These are phyloP conservation scores for Pseudozyma sp. DNA, from an alignment of 1,284 basidiomycete genomes.

Conservation along the genomic window DNA sequence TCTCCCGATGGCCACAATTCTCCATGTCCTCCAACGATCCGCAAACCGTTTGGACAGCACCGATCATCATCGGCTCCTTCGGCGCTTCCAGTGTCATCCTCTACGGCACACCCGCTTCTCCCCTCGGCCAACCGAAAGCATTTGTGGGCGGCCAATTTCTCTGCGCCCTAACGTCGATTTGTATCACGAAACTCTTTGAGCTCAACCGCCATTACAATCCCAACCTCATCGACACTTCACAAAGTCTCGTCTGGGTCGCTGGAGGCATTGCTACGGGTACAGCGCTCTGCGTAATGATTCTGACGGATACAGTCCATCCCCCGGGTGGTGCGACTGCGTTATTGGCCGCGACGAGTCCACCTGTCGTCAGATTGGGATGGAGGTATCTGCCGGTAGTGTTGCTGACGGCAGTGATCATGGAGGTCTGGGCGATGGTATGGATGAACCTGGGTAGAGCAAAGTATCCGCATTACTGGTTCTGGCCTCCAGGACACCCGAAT, in stretches of 20 bases:
- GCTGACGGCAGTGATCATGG: slow-evolving; percentile 49
- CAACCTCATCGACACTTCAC: slow-evolving; percentile 32
- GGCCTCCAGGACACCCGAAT: slow-evolving; percentile 21
- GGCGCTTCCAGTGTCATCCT: slow-evolving; percentile 56
- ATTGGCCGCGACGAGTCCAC: slow-evolving; percentile 41
- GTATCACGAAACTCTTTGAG: slow-evolving; percentile 55
- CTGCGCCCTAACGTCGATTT: slow-evolving; percentile 40
- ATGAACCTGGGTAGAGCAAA: slow-evolving; percentile 47
- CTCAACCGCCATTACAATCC: slow-evolving; percentile 48
- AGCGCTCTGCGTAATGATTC: slow-evolving; percentile 44
- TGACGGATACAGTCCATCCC: slow-evolving; percentile 55
- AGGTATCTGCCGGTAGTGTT: slow-evolving; percentile 44
- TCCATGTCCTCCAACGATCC: slow-evolving; percentile 44
- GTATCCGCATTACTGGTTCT: slow-evolving; percentile 43
- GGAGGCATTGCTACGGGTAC: slow-evolving; percentile 44
- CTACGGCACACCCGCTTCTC: slow-evolving; percentile 51
- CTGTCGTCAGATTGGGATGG: slow-evolving; percentile 49
- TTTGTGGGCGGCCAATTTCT: slow-evolving; percentile 53
- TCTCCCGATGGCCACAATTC: slow-evolving; percentile 46
- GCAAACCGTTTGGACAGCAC: slow-evolving; percentile 41
- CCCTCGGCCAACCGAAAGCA: slow-evolving; percentile 46
- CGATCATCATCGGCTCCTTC: slow-evolving; percentile 56
- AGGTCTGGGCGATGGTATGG: slow-evolving; percentile 51
- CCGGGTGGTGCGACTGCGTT: slow-evolving; percentile 53
- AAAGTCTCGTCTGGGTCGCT: slow-evolving; percentile 53